These are phyloP conservation scores for Trypanosoma rangeli DNA, from an alignment of 208 protist species.

Conservation along the genomic window DNA sequence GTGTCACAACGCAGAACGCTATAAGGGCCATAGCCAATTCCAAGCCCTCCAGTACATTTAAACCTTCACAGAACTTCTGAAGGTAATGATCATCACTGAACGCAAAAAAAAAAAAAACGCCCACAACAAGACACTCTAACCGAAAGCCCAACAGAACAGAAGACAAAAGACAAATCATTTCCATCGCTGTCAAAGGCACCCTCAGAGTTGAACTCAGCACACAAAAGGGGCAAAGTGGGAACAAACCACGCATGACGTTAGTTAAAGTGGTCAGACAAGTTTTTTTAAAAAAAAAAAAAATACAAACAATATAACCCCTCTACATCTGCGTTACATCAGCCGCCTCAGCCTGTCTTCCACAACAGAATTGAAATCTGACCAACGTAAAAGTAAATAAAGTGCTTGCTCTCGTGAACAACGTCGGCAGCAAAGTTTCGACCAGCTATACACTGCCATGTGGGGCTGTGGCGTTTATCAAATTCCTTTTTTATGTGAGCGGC, in stretches of 20 bases:
- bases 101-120: too few species aligned
- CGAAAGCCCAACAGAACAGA: not conserved
- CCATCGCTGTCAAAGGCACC: not conserved
- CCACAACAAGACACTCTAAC: too few species aligned
- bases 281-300: constrained; percentile 18
- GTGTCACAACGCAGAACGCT: not conserved
- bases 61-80: too few species aligned
- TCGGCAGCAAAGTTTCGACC: constrained; percentile 99
- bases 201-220: not conserved
- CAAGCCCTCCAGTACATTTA: too few species aligned
- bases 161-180: not conserved
- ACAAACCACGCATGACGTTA: not conserved
- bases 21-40: not conserved
- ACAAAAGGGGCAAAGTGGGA: not conserved
- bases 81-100: too few species aligned
- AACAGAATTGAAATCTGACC: constrained; percentile 99
- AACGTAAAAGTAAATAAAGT: constrained; percentile 99
- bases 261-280: not conserved
- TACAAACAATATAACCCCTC: not conserved
- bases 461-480: constrained; percentile 98
- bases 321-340: constrained; percentile 3
- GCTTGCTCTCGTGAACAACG: constrained; percentile 99
- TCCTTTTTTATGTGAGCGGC: constrained; percentile 99
- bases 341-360: constrained; percentile 87
- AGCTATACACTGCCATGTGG: constrained; percentile 99